These are phyloP conservation scores for Leccinellum rugosiceps DNA, from an alignment of 768 basidiomycete species.

Conservation along the genomic window DNA sequence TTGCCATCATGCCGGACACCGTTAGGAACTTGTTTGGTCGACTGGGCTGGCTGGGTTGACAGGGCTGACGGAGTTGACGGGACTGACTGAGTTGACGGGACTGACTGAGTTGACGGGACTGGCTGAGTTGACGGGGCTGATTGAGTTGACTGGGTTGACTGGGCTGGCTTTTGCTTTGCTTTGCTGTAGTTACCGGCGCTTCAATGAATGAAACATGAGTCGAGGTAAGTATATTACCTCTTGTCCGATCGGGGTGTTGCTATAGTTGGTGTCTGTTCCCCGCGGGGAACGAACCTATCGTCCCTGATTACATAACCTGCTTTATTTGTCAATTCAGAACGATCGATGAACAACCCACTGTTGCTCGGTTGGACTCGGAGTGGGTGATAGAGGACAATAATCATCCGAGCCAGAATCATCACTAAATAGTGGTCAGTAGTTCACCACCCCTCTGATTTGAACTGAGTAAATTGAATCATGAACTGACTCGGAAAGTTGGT, in stretches of 20 bases:
- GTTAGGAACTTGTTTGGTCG: too few relatives aligned
- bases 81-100: too few relatives aligned
- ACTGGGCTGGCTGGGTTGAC: too few relatives aligned
- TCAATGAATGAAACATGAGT: neutral
- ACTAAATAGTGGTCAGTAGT: neutral
- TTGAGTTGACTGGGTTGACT: too few relatives aligned
- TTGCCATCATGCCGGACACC: too few relatives aligned
- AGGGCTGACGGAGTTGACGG: too few relatives aligned
- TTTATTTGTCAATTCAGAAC: neutral
- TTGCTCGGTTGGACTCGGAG: neutral
- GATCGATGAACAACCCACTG: neutral
- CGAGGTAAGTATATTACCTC: neutral
- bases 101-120: too few relatives aligned
- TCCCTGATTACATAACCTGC: neutral
- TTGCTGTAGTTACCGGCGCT: too few relatives aligned
- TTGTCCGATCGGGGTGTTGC: neutral
- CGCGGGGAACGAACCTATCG: constrained; percentile 9
- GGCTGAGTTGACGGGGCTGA: too few relatives aligned
- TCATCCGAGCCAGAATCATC: neutral
- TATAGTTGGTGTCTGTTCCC: rapidly evolving
- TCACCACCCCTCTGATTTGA: neutral
- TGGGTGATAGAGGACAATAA: neutral
- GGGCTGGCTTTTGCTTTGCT: too few relatives aligned
- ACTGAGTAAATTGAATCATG: neutral
- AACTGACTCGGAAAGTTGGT: neutral